A percentile compares a stretch with the other conserved stretches of the same genome.
phyloP scores from a whole-genome alignment of 2,329 filamentous ascomycete species.

The Ascochyta rabiei region DNA sequence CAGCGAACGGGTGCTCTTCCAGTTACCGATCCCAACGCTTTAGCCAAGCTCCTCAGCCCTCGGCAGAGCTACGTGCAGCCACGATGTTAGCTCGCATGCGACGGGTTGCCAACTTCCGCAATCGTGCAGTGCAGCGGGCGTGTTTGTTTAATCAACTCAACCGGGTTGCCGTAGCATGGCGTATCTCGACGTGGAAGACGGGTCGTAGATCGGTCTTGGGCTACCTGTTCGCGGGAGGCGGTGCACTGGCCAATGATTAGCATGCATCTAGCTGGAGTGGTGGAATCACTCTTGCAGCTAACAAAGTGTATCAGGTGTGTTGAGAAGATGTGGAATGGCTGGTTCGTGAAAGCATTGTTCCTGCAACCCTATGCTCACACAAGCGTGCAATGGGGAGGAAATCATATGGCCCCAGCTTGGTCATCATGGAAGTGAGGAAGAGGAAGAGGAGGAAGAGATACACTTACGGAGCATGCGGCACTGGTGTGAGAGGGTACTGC shows the following conservation, averaged over 20 bases:
- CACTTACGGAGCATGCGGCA: conserved; percentile 16
- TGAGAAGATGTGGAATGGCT: conserved; percentile 38
- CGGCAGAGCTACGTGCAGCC: neutral
- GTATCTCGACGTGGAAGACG: neutral
- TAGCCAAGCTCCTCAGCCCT: neutral
- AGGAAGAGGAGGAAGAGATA: neutral
- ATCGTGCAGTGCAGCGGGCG: neutral
- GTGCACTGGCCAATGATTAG: conserved; percentile 5
- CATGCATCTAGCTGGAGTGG: neutral
- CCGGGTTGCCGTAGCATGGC: neutral
- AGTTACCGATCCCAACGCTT: neutral
- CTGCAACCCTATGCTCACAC: conserved; percentile 20
- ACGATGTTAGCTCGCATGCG: neutral
- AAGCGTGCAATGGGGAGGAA: conserved; percentile 18
- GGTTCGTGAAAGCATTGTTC: conserved; percentile 31
- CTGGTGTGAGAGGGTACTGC: neutral
- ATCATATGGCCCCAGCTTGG: conserved; percentile 46
- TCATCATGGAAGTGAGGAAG: conserved; percentile 31
- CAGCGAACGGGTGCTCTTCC: neutral
- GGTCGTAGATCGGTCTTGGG: neutral
- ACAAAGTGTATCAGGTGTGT: conserved; percentile 20
- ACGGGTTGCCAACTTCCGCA: neutral
- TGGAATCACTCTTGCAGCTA: neutral
- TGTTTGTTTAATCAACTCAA: neutral
- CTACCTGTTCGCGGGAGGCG: neutral